phyloP scores from a whole-genome alignment of 805 yeast species.

The Yarrowia porcina region DNA sequence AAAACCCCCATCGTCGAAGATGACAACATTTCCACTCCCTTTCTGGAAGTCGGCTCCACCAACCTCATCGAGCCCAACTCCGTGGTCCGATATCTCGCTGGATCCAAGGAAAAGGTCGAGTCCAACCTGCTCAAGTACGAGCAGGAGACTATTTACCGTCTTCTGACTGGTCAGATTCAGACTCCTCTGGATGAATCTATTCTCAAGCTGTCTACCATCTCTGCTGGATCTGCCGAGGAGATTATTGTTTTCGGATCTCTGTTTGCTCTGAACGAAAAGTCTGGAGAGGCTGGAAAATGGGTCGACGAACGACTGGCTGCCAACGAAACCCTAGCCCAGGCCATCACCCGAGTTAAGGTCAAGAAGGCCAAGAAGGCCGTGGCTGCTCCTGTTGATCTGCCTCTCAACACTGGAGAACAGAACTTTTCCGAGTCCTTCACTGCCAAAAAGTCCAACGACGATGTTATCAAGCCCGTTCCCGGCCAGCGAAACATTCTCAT shows the following conservation, averaged over 20 bases:
- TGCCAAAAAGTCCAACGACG: constrained; percentile 31
- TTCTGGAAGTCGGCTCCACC: constrained; percentile 18
- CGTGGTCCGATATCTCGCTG: constrained; percentile 46
- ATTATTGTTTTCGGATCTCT: constrained; percentile 47
- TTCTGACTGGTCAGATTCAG: constrained; percentile 36
- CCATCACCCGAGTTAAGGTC: constrained; percentile 26
- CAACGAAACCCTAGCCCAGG: constrained; percentile 22
- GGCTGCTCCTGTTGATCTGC: constrained; percentile 40
- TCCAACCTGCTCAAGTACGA: constrained; percentile 37
- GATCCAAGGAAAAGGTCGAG: constrained; percentile 25
- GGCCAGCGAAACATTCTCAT: constrained; percentile 78
- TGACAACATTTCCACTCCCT: background rate
- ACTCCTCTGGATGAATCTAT: constrained; percentile 31
- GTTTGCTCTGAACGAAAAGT: constrained; percentile 41
- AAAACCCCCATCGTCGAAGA: constrained; percentile 10
- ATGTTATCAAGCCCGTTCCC: constrained; percentile 58
- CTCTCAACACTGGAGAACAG: constrained; percentile 43
- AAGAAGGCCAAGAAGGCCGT: constrained; percentile 40
- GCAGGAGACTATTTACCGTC: constrained; percentile 40
- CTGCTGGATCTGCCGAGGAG: constrained; percentile 40
- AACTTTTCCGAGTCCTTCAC: constrained; percentile 30
- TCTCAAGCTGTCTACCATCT: constrained; percentile 33
- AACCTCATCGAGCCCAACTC: constrained; percentile 47
- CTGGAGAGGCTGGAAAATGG: constrained; percentile 34
- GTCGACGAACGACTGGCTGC: constrained; percentile 7